These are phyloP conservation scores for Jimgerdemannia flammicorona DNA, from an alignment of 192 early-diverging fungal species.

Conservation along the genomic window DNA sequence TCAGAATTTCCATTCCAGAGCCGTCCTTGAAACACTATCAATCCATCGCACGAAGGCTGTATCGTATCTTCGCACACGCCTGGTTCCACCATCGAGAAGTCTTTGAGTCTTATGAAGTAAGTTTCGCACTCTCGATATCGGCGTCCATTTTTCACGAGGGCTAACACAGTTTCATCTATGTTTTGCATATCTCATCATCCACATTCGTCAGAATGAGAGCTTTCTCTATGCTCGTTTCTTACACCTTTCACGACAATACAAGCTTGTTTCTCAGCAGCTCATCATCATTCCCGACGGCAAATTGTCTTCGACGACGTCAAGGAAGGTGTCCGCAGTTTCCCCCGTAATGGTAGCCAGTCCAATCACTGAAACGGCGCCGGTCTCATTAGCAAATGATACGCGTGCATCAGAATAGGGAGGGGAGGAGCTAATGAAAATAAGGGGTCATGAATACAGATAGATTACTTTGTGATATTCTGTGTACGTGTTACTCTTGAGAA, in stretches of 20 bases:
- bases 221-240: constrained; percentile 72
- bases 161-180: background rate
- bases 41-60: constrained; percentile 85
- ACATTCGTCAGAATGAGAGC: constrained; percentile 55
- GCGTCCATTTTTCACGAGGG: background rate
- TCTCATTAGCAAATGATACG: background rate
- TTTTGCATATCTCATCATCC: background rate
- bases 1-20: constrained; percentile 55
- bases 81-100: constrained; percentile 90
- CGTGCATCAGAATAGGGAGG: no score
- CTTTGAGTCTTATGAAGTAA: constrained; percentile 84
- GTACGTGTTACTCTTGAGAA: no score
- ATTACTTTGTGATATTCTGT: no score
- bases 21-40: constrained; percentile 83
- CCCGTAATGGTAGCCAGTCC: background rate
- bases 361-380: background rate
- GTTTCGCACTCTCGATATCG: background rate
- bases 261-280: constrained; percentile 48
- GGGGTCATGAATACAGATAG: no score
- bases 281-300: background rate
- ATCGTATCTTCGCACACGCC: constrained; percentile 96
- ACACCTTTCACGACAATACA: constrained; percentile 55
- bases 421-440: no score
- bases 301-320: background rate
- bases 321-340: background rate